Evolutionary conservation across 345 rosid genomes (phyloP).

Genomic region (Populus simonii): DNA sequence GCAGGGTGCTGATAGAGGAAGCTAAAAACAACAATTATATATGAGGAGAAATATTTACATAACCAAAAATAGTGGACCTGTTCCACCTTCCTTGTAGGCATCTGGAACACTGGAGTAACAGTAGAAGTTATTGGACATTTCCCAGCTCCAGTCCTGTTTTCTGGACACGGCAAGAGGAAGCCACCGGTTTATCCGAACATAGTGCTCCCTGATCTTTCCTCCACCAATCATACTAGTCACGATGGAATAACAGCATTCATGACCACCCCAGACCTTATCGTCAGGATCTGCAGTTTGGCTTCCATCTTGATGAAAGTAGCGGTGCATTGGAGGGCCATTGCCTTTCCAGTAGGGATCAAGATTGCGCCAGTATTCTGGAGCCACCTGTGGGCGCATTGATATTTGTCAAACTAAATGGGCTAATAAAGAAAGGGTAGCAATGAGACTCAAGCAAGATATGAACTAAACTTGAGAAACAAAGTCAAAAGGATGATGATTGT

Average conservation of each 20-base stretch:
- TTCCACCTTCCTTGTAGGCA: slow-evolving; percentile 42
- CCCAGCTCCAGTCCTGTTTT: slow-evolving; percentile 72
- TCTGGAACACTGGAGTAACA: slow-evolving; percentile 54
- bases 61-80: slow-evolving; percentile 38
- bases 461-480: not conserved
- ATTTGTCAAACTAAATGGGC: not conserved
- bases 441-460: not conserved
- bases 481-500: not conserved
- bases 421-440: not conserved
- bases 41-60: not conserved
- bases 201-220: slow-evolving; percentile 50
- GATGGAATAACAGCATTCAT: slow-evolving; percentile 49
- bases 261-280: slow-evolving; percentile 64
- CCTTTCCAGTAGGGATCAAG: slow-evolving; percentile 63
- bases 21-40: not conserved
- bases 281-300: slow-evolving; percentile 61
- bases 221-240: slow-evolving; percentile 45
- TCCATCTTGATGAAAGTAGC: slow-evolving; percentile 60
- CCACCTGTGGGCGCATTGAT: slow-evolving; percentile 32
- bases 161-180: slow-evolving; percentile 37
- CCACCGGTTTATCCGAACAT: slow-evolving; percentile 62
- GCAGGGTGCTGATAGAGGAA: not conserved
- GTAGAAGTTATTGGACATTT: slow-evolving; percentile 46
- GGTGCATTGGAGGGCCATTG: slow-evolving; percentile 43
- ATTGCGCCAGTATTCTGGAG: slow-evolving; percentile 57